A percentile compares a stretch with the other conserved stretches of the same genome.
Conservation (phyloP, 140 eudicot genomes). For the Bidens hawaiensis region DNA sequence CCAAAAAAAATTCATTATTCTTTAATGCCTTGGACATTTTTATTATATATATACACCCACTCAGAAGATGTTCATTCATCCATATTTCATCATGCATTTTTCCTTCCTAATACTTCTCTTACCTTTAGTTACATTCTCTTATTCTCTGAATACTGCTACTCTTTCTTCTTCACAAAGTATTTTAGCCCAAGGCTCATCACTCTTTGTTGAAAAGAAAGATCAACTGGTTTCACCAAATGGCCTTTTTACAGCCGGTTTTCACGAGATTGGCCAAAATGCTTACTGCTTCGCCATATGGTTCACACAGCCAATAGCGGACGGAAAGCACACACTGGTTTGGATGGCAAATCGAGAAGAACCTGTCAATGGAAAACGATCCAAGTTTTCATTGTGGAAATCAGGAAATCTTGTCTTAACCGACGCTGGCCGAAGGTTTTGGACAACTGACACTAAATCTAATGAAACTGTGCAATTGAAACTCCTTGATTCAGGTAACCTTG, state of each 20-base stretch:
- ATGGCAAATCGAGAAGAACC: constrained; percentile 50
- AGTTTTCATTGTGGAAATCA: constrained; percentile 16
- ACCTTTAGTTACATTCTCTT: background rate
- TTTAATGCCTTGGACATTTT: background rate
- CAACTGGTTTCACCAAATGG: constrained; percentile 30
- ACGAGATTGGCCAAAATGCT: constrained; percentile 38
- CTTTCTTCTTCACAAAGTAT: background rate
- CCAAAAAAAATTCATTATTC: no score
- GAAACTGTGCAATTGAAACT: constrained; percentile 20
- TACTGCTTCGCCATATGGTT: constrained; percentile 42
- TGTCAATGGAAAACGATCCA: constrained; percentile 36
- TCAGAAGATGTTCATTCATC: background rate
- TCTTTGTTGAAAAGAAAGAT: constrained; percentile 18
- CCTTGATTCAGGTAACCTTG: constrained; percentile 43
- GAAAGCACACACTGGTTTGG: constrained; percentile 34
- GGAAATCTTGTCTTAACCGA: constrained; percentile 46
- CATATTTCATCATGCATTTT: constrained; percentile 12
- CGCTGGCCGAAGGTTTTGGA: constrained; percentile 39
- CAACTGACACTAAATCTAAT: constrained; percentile 19
- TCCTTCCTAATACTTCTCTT: background rate
- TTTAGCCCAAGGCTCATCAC: no score
- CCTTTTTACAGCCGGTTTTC: constrained; percentile 39
- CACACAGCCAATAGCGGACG: constrained; percentile 1
- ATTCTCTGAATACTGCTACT: background rate
- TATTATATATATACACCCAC: background rate